Percentiles rank a stretch among this genome's conserved stretches.
These are phyloP conservation scores for Botrytis hyacinthi DNA, from an alignment of 2,329 filamentous ascomycete genomes.

Conservation along the genomic window DNA sequence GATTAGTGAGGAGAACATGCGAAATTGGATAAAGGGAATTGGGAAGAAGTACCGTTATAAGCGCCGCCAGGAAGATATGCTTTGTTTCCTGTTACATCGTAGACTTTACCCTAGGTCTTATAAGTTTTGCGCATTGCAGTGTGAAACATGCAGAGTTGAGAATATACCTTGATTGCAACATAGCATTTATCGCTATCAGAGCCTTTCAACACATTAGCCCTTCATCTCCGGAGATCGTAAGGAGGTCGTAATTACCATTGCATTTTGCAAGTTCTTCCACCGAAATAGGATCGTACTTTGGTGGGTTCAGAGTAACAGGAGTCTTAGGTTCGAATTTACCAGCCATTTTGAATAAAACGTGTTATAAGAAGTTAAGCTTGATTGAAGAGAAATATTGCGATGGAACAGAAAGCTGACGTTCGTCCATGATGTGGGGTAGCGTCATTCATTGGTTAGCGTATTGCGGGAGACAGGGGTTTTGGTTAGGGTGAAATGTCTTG, in stretches of 20 bases:
- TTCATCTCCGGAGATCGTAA: background rate
- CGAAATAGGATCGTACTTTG: conserved; percentile 86
- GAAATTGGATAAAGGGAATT: background rate
- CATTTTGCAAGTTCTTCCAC: conserved; percentile 75
- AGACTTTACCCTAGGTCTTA: conserved; percentile 73
- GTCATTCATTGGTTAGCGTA: conserved; percentile 13
- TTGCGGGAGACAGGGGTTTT: conserved; percentile 9
- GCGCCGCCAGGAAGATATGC: conserved; percentile 79
- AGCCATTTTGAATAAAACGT: conserved; percentile 44
- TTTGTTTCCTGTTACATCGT: conserved; percentile 88
- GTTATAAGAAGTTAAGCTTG: background rate
- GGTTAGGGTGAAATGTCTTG: conserved; percentile 15
- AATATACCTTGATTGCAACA: conserved; percentile 63
- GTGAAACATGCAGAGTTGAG: background rate
- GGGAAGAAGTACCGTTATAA: conserved; percentile 68
- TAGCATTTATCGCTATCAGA: conserved; percentile 63
- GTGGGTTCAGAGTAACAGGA: conserved; percentile 72
- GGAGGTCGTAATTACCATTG: conserved; percentile 62
- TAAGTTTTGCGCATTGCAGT: background rate
- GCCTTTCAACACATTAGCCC: conserved; percentile 46
- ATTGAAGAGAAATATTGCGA: background rate
- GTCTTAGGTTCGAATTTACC: conserved; percentile 76
- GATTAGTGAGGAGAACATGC: background rate
- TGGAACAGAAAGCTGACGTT: background rate
- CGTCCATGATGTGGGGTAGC: conserved; percentile 20